Base-by-base conservation (phyloP, 2,329 filamentous ascomycete genomes). In the Albifimbria verrucaria region DNA sequence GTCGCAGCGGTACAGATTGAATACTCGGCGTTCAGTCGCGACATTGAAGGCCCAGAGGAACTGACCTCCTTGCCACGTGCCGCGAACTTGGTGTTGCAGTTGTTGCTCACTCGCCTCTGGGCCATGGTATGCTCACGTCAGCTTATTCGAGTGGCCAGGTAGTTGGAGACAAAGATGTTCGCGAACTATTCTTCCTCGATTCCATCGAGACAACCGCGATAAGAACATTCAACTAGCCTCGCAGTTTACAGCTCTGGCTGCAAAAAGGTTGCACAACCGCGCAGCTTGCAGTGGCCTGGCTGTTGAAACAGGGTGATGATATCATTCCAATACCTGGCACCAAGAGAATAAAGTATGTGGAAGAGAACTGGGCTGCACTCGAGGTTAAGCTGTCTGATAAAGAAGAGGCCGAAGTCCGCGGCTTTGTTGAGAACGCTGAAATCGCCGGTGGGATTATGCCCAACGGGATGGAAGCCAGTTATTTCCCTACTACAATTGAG, bases 201-300 rank as follows among this genome's bases (percentile, higher is more conserved):
- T n/a, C n/a, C n/a, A n/a, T n/a, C n/a, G n/a, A n/a, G n/a, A n/a
- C n/a, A n/a, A n/a, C n/a, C n/a, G n/a, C n/a, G n/a, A n/a, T n/a
- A n/a, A n/a, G n/a, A n/a, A n/a, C n/a, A n/a, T n/a, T n/a, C n/a
- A n/a, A n/a, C n/a, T n/a, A n/a, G n/a, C n/a, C n/a, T n/a, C n/a
- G n/a, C n/a, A n/a, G n/a, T n/a, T n/a, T n/a, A n/a, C n/a, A n/a
- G n/a, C n/a, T n/a, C n/a, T n/a, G n/a, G n/a, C n/a, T n/a, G n/a
- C n/a, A n/a, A n/a, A 67, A 68, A 56, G 71, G 71, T 2, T 72
- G 70, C 52, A 80, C 79, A 0, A 58, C 73, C 2, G 69, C 72
- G 2, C 81, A 86, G 67, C 69, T 86, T 12, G 77, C 77, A 2
- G 63, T 87, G 9, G 79, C 77, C 1, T 87, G 82, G 82, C 68